Percentiles rank a stretch among this genome's conserved stretches.
phyloP scores from a whole-genome alignment of 768 basidiomycete species.

The Naganishia vaughanmartiniae region DNA sequence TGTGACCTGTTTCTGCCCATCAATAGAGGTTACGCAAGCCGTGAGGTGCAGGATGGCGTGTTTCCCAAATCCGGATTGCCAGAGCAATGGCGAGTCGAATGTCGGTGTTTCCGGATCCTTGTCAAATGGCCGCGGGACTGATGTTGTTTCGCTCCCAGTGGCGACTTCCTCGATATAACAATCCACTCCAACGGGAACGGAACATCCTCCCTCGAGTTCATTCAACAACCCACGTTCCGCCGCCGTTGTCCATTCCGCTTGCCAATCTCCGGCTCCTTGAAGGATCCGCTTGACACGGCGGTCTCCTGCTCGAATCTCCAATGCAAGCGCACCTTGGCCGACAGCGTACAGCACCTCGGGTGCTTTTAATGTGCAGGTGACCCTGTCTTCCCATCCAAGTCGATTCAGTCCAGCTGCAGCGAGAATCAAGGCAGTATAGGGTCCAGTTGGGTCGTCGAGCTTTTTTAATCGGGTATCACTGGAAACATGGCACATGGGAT shows the following conservation, averaged over 20 bases:
- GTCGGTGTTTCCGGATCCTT: constrained; percentile 30
- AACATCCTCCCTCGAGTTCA: constrained; percentile 94
- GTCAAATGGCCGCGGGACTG: constrained; percentile 20
- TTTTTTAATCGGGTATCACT: constrained; percentile 74
- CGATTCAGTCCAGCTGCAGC: constrained; percentile 90
- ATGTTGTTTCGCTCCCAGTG: constrained; percentile 45
- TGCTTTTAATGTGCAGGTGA: constrained; percentile 76
- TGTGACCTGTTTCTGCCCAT: constrained; percentile 71
- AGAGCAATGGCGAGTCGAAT: constrained; percentile 39
- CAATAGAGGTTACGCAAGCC: constrained; percentile 79
- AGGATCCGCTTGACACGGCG: constrained; percentile 64
- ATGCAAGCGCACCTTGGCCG: constrained; percentile 85
- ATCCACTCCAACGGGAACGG: constrained; percentile 85
- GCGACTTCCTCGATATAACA: constrained; percentile 55
- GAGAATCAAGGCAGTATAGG: constrained; percentile 83
- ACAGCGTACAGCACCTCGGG: constrained; percentile 70
- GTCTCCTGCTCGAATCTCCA: constrained; percentile 73
- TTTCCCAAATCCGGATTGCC: constrained; percentile 30
- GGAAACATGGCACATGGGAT: background rate
- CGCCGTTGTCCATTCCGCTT: constrained; percentile 70
- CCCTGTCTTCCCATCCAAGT: constrained; percentile 63
- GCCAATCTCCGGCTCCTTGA: constrained; percentile 67
- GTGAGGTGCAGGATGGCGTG: constrained; percentile 61
- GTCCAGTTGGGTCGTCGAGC: constrained; percentile 75
- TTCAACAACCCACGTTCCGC: constrained; percentile 85